phyloP scores from a whole-genome alignment of 768 basidiomycete genomes.

The Rhizopogon rudus region DNA sequence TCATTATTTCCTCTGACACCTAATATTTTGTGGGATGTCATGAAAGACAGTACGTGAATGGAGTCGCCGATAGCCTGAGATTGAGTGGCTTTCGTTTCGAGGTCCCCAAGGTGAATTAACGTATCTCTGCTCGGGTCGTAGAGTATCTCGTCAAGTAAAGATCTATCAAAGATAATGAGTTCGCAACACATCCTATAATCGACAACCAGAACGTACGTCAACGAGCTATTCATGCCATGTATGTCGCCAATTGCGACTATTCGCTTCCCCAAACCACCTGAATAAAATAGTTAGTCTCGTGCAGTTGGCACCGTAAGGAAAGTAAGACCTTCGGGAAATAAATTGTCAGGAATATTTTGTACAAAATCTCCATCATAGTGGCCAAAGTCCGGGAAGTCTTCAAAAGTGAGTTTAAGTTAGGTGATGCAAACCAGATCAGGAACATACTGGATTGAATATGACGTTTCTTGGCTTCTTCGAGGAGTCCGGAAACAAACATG shows the following conservation, averaged over 20 bases:
- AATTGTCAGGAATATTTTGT: conserved; percentile 35
- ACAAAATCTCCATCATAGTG: conserved; percentile 33
- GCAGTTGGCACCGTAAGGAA: neutral
- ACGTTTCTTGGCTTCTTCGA: conserved; percentile 6
- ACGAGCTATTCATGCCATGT: conserved; percentile 71
- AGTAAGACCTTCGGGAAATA: conserved; percentile 51
- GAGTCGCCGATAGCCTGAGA: conserved; percentile 37
- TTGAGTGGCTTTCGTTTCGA: conserved; percentile 64
- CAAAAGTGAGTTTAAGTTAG: neutral
- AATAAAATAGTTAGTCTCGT: neutral
- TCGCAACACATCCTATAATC: conserved; percentile 2
- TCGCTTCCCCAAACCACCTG: conserved; percentile 50
- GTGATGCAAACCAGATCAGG: neutral
- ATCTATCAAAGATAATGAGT: conserved; percentile 30
- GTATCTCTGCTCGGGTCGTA: conserved; percentile 61
- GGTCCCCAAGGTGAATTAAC: conserved; percentile 81
- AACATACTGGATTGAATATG: conserved; percentile 6
- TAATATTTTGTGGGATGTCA: conserved; percentile 57
- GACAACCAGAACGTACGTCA: conserved; percentile 48
- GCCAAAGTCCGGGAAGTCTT: conserved; percentile 54
- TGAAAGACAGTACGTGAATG: conserved; percentile 57
- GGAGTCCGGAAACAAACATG: conserved; percentile 33
- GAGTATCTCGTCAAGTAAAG: conserved; percentile 55
- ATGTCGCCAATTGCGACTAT: conserved; percentile 84
- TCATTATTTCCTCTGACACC: conserved; percentile 96